Evolutionary conservation across 2,329 filamentous ascomycete genomes (phyloP), one percentile per base, ranked within the genome.

Genomic region (Coniochaeta hoffmannii): DNA sequence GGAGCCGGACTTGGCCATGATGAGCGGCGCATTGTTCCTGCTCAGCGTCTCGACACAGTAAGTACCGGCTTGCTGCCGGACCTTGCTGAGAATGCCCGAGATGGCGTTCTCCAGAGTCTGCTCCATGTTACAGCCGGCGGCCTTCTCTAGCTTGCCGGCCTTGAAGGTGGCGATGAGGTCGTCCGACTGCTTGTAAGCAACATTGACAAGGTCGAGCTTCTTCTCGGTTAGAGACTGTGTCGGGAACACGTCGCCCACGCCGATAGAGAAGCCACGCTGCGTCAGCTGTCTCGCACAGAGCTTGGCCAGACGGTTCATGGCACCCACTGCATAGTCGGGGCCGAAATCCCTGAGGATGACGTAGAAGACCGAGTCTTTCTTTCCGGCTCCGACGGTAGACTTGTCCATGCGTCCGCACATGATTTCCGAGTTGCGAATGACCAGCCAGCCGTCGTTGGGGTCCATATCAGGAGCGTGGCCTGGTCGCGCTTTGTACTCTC

Each of bases 341-440:
- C 94, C 94, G 64, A 89, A 99, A 74, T 99, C 94, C 76, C 94
- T 83, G 63, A 97, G 83, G 67, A 99, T 93, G 56, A 97, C 88
- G 66, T 97, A 99, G 67, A 97, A 99, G 19, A 99, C 86, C 0
- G 92, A 97, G 68, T 96, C 93, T 68, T 99, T 99, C 76, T 97
- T 97, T 64, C 94, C 94, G 6, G 90, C 86, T 63, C 94, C 94
- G n/a, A 99, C 90, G 0, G 92, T 97, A 1, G 90, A 89, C 73
- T 99, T 99, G 76, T 99, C 94, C 91, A 97, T 97, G 57, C 87
- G 83, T 58, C 94, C 94, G 66, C 93, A 97, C 89, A 99, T 96
- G 59, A 97, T 86, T 69, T 97, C 92, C 0, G 93, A 97, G 68
- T 99, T 97, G 56, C 93, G 88, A 59, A 99, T 87, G 14, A 96